Conservation (phyloP, 2,329 filamentous ascomycete species). For the Chaetoscypha palmicola region DNA sequence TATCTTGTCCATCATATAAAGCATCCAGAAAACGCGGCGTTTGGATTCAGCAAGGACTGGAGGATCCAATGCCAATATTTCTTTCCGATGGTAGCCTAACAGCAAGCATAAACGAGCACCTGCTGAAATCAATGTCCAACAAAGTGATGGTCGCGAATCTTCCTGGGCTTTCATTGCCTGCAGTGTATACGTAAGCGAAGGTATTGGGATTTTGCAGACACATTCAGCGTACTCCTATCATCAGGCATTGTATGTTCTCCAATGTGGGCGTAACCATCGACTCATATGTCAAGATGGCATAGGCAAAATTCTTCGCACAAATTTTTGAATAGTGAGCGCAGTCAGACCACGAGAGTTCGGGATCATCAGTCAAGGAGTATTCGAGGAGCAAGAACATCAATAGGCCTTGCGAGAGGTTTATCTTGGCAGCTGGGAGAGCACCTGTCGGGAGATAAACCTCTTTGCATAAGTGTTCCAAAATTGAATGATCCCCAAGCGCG, state of each 20-base stretch:
- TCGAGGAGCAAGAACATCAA: slow-evolving; percentile 12
- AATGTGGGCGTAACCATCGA: slow-evolving; percentile 9
- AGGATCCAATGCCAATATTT: slow-evolving; percentile 9
- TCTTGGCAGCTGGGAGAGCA: slow-evolving; percentile 9
- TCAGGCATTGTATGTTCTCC: slow-evolving; percentile 12
- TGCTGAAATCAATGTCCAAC: slow-evolving; percentile 15
- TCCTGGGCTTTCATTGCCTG: slow-evolving; percentile 15
- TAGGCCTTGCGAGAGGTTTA: slow-evolving; percentile 12
- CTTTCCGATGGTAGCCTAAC: slow-evolving; percentile 15
- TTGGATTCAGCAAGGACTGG: slow-evolving; percentile 12
- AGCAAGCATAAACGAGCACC: slow-evolving; percentile 15
- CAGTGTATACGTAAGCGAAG: background rate
- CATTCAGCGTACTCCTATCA: slow-evolving; percentile 12
- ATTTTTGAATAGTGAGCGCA: slow-evolving; percentile 10
- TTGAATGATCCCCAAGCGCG: slow-evolving; percentile 10
- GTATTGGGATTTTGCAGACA: background rate
- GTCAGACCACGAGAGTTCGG: slow-evolving; percentile 2
- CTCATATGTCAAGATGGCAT: slow-evolving; percentile 11
- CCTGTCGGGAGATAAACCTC: slow-evolving; percentile 16
- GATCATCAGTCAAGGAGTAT: slow-evolving; percentile 4
- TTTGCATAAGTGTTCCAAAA: slow-evolving; percentile 14
- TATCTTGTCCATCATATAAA: slow-evolving; percentile 19
- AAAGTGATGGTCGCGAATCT: slow-evolving; percentile 12
- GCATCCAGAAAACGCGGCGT: slow-evolving; percentile 15
- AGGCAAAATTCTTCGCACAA: slow-evolving; percentile 14